phyloP scores from a whole-genome alignment of 352 stramenopile genomes.

The Blastocystis sp. region DNA sequence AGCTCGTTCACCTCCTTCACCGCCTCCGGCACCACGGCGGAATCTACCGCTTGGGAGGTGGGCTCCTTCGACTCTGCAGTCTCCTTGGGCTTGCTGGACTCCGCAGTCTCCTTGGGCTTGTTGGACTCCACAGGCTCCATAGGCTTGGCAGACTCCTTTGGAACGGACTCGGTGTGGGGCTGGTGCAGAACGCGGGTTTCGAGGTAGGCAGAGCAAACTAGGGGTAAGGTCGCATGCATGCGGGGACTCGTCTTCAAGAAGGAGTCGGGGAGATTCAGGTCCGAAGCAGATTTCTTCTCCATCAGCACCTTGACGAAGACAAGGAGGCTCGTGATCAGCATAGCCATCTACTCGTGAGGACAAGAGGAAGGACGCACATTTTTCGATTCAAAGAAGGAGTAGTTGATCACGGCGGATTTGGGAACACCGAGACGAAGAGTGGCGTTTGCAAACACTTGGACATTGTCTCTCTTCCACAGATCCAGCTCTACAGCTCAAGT shows the following conservation, averaged over 20 bases:
- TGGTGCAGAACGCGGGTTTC: slow-evolving; percentile 57
- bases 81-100: too few relatives aligned
- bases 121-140: too few relatives aligned
- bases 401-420: slow-evolving; percentile 50
- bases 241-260: slow-evolving; percentile 37
- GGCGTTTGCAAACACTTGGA: slow-evolving; percentile 59
- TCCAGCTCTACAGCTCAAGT: slow-evolving; percentile 12
- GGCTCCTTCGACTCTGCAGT: neutral
- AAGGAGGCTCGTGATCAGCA: slow-evolving; percentile 55
- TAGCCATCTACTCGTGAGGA: slow-evolving; percentile 16
- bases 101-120: too few relatives aligned
- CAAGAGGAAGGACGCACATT: neutral
- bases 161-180: neutral
- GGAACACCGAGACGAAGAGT: slow-evolving; percentile 52
- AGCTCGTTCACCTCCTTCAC: neutral
- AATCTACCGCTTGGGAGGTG: neutral
- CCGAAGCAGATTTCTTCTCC: slow-evolving; percentile 34
- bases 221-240: neutral
- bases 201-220: slow-evolving; percentile 59
- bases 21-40: neutral
- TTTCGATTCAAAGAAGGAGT: slow-evolving; percentile 62
- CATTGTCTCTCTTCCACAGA: slow-evolving; percentile 61
- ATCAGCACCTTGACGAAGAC: slow-evolving; percentile 64
- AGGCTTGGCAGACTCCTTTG: too few relatives aligned
- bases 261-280: slow-evolving; percentile 34